phyloP scores from a whole-genome alignment of 2,329 filamentous ascomycete species.

The Mollisiaceae sp. region DNA sequence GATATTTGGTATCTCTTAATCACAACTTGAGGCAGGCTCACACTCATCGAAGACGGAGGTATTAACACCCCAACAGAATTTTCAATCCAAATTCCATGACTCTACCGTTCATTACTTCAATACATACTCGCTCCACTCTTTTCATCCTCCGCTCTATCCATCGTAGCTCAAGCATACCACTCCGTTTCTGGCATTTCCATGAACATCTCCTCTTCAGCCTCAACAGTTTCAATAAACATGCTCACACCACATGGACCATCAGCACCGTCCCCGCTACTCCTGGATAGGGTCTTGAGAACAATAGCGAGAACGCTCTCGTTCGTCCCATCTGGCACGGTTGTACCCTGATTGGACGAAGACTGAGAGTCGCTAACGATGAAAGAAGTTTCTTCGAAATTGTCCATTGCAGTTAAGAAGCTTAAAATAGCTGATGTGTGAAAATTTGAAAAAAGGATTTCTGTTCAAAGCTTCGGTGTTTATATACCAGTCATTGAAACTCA shows the following conservation, averaged over 20 bases:
- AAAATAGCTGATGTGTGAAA: too few species aligned
- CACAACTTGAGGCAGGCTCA: too few species aligned
- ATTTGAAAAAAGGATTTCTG: too few species aligned
- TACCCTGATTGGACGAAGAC: too few species aligned
- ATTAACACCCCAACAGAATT: too few species aligned
- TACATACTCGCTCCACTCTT: not conserved
- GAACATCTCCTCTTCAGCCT: not conserved
- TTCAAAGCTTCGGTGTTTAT: too few species aligned
- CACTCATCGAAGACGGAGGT: too few species aligned
- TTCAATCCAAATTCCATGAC: too few species aligned
- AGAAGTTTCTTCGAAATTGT: too few species aligned
- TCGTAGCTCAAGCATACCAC: not conserved
- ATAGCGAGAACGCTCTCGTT: not conserved
- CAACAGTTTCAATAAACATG: not conserved
- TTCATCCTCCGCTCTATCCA: not conserved
- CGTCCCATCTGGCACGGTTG: not conserved
- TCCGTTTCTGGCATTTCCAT: not conserved
- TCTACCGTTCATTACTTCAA: not conserved
- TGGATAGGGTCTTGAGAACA: not conserved
- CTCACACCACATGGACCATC: not conserved
- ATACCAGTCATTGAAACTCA: too few species aligned
- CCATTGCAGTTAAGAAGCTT: too few species aligned
- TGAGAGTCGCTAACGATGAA: too few species aligned
- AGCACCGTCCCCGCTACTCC: not conserved
- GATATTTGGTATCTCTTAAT: not conserved